Percentiles rank a stretch among this genome's conserved stretches.
phyloP scores from a whole-genome alignment of 2,329 filamentous ascomycete genomes.

The Cytospora leucostoma region DNA sequence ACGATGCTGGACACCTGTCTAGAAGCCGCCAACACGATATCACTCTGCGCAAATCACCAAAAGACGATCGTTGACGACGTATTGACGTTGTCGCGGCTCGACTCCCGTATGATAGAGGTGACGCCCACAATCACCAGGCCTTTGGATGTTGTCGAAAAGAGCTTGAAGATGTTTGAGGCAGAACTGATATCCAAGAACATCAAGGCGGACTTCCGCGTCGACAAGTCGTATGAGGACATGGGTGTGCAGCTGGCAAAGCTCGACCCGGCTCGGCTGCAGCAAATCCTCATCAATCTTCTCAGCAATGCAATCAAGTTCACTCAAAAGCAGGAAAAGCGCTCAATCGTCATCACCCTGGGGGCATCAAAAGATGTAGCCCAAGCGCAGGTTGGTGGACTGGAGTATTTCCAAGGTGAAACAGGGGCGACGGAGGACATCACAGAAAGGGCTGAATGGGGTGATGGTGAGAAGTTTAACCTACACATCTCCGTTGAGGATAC shows the following conservation, averaged over 20 bases:
- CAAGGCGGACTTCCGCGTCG: constrained; percentile 67
- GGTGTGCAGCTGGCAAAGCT: constrained; percentile 71
- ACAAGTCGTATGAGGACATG: constrained; percentile 66
- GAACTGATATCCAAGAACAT: constrained; percentile 74
- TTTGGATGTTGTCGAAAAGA: constrained; percentile 63
- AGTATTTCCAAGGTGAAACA: constrained; percentile 51
- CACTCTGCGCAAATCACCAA: constrained; percentile 77
- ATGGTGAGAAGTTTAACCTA: constrained; percentile 69
- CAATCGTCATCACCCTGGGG: constrained; percentile 65
- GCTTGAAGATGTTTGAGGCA: constrained; percentile 77
- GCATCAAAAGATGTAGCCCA: constrained; percentile 58
- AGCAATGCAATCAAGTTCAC: constrained; percentile 68
- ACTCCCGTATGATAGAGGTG: constrained; percentile 72
- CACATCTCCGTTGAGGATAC: constrained; percentile 74
- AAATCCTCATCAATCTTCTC: constrained; percentile 76
- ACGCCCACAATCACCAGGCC: constrained; percentile 71
- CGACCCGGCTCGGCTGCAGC: constrained; percentile 73
- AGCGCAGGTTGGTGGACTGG: constrained; percentile 42
- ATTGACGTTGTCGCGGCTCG: constrained; percentile 72
- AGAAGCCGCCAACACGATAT: constrained; percentile 80
- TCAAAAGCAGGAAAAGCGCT: constrained; percentile 58
- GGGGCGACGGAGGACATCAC: constrained; percentile 48
- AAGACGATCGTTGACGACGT: constrained; percentile 79
- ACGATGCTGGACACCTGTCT: constrained; percentile 57
- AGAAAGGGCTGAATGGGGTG: constrained; percentile 67